These are phyloP conservation scores for Dryas octopetala DNA, from an alignment of 306 rosid genomes.

Conservation along the genomic window DNA sequence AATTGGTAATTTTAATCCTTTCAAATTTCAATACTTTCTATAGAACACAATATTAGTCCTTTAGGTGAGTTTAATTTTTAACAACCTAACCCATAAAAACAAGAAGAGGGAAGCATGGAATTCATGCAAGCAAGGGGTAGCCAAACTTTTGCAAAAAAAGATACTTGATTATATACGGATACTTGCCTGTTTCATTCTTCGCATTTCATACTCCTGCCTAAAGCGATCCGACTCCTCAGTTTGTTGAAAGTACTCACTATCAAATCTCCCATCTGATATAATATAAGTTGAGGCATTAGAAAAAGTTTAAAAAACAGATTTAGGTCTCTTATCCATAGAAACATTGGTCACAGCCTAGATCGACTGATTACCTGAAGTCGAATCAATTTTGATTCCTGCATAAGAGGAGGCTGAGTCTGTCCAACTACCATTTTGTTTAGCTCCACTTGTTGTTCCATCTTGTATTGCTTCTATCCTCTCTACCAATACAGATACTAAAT, in stretches of 20 bases:
- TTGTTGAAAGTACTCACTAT: conserved; percentile 33
- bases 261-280: conserved; percentile 30
- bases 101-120: too few relatives aligned
- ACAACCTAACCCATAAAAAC: too few relatives aligned
- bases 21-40: not conserved
- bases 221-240: conserved; percentile 36
- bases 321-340: not conserved
- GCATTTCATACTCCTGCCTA: conserved; percentile 40
- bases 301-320: not conserved
- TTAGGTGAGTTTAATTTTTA: too few relatives aligned
- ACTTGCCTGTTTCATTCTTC: conserved; percentile 44
- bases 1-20: not conserved
- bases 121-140: too few relatives aligned
- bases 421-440: conserved; percentile 25
- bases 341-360: not conserved
- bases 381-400: conserved; percentile 28
- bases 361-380: conserved; percentile 20
- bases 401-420: conserved; percentile 31
- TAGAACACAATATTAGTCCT: not conserved
- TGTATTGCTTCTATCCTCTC: conserved; percentile 39
- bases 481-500: conserved; percentile 27
- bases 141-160: too few relatives aligned
- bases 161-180: not conserved
- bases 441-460: conserved; percentile 32
- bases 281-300: not conserved